phyloP scores from a whole-genome alignment of 306 rosid genomes.

The Dryas drummondii region DNA sequence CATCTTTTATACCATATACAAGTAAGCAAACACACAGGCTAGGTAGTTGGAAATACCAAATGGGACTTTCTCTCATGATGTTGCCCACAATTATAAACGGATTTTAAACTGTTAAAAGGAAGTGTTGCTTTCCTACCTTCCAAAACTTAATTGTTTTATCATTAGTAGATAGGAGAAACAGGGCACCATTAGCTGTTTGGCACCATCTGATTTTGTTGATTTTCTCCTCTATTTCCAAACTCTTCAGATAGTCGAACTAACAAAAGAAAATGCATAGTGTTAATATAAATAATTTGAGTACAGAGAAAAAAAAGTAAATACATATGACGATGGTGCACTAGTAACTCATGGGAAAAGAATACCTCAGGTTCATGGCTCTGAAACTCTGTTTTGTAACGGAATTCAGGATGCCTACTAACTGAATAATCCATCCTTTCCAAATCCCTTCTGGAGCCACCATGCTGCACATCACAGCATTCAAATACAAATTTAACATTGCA shows the following conservation, averaged over 20 bases:
- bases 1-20: not conserved
- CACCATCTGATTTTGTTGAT: slow-evolving; percentile 99
- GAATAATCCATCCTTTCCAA: slow-evolving; percentile 81
- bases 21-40: not conserved
- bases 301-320: slow-evolving; percentile 9
- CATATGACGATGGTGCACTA: slow-evolving; percentile 2
- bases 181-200: slow-evolving; percentile 90
- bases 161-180: slow-evolving; percentile 91
- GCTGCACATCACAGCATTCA: slow-evolving; percentile 45
- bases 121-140: slow-evolving; percentile 63
- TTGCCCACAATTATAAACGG: not conserved
- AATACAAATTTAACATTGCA: slow-evolving; percentile 12
- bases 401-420: slow-evolving; percentile 86
- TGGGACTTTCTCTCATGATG: not conserved
- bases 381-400: slow-evolving; percentile 98
- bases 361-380: slow-evolving; percentile 99
- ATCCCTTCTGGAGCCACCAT: slow-evolving; percentile 81
- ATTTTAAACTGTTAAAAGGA: not conserved
- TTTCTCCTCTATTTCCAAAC: slow-evolving; percentile 99
- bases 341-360: slow-evolving; percentile 10
- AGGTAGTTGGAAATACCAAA: not conserved
- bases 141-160: slow-evolving; percentile 96
- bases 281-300: slow-evolving; percentile 22
- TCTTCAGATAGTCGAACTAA: slow-evolving; percentile 99
- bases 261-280: slow-evolving; percentile 23